phyloP scores from a whole-genome alignment of 495 filamentous ascomycete genomes.

The Bacidia rubella region DNA sequence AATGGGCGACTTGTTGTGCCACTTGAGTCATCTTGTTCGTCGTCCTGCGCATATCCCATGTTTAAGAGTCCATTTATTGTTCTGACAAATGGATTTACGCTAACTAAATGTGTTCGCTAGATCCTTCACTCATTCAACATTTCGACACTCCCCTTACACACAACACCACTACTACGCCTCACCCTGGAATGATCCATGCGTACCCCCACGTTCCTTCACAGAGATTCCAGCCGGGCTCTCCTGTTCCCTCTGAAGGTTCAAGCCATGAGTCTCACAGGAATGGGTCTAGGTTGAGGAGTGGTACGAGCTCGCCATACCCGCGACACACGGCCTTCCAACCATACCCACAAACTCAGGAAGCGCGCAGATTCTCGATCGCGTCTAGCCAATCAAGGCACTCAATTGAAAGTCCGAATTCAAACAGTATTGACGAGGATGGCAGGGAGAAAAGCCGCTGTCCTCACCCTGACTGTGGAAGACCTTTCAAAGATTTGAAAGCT shows the following conservation, averaged over 20 bases:
- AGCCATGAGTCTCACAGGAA: constrained; percentile 22
- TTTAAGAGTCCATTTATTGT: constrained; percentile 2
- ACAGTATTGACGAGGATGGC: constrained; percentile 46
- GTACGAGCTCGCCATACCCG: constrained; percentile 29
- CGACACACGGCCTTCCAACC: constrained; percentile 22
- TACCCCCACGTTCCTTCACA: constrained; percentile 16
- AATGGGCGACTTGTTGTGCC: constrained; percentile 48
- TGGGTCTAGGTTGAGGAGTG: constrained; percentile 16
- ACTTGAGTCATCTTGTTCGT: constrained; percentile 49
- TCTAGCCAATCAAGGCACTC: constrained; percentile 44
- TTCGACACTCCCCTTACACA: constrained; percentile 26
- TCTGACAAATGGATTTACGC: background rate
- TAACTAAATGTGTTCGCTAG: constrained; percentile 24
- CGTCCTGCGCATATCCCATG: constrained; percentile 30
- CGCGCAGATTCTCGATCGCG: constrained; percentile 40
- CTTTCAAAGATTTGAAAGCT: constrained; percentile 90
- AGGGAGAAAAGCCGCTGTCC: constrained; percentile 64
- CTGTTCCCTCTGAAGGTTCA: constrained; percentile 19
- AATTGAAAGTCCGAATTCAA: constrained; percentile 39
- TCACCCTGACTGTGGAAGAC: constrained; percentile 68
- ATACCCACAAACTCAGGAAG: constrained; percentile 20
- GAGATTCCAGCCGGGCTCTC: constrained; percentile 24
- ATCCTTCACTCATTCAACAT: constrained; percentile 48
- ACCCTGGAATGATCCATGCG: constrained; percentile 10
- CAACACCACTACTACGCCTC: constrained; percentile 19